Evolutionary conservation across 208 protist species (phyloP), one percentile per base, ranked within the genome.

Genomic region (Leptomonas seymouri): DNA sequence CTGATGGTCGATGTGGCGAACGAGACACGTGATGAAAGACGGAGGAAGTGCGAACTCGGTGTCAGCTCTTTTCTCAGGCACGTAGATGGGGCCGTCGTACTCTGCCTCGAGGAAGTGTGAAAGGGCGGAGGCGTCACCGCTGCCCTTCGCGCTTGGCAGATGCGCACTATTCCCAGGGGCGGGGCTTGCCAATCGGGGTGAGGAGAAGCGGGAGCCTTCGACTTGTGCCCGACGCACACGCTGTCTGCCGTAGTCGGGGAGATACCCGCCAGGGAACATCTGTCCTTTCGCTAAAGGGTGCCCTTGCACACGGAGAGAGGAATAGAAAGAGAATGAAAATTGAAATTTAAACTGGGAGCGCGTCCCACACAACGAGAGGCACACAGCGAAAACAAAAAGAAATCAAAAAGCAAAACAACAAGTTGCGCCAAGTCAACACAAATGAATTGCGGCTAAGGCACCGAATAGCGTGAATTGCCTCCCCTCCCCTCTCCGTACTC

Each of bases 21-120:
- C 84, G 20, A 90, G 76, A 44, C 85, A 91, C 2, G 82, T 78
- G 18, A 94, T 79, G 46, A 87, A 75, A 18, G 75, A 74, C 8
- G 85, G 81, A 4, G 77, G 75, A 0, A 94, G 59, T 8, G 63
- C 51, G 23, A 81, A 81, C 27, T 64, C 46, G 11, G 41, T 56
- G 57, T 70, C 67, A 0, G 74, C 60, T 27, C 66, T 46, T 28
- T 31, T 39, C 30, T 25, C 49, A 16, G 41, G 42, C 23, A 8
- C 31, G 25, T 23, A 9, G n/a, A 49, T 31, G 20, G 41, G 41
- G 16, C 42, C 42, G 8, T 69, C 54, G 6, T 25, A 5, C 3
- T 50, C 58, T 1, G 18, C 28, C 44, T 28, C 44, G 27, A 44
- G 18, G 2, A 28, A 23, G 58, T 64, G 25, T 18, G 58, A 25